A percentile compares a stretch with the other conserved stretches of the same genome.
These are phyloP conservation scores for Phytophthora cactorum DNA, from an alignment of 352 stramenopile species.

Conservation along the genomic window DNA sequence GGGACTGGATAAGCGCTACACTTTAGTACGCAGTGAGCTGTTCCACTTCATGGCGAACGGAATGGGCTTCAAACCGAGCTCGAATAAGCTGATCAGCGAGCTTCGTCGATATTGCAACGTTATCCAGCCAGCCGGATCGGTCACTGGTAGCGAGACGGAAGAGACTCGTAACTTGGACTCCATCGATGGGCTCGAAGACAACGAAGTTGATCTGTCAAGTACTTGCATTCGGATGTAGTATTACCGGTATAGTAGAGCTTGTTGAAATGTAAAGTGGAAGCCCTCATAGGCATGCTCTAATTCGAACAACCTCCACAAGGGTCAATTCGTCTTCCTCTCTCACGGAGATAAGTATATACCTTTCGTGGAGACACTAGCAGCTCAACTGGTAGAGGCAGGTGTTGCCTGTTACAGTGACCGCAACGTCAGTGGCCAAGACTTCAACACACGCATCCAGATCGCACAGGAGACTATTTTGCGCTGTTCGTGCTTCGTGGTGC, in stretches of 20 bases:
- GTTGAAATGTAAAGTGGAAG: too few species aligned
- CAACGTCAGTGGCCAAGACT: slow-evolving; percentile 20
- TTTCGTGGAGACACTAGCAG: slow-evolving; percentile 15
- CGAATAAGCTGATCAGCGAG: slow-evolving; percentile 23
- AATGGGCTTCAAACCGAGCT: slow-evolving; percentile 63
- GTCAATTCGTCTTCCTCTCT: slow-evolving; percentile 25
- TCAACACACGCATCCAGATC: slow-evolving; percentile 24
- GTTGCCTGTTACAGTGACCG: slow-evolving; percentile 23
- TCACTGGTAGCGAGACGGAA: slow-evolving; percentile 9
- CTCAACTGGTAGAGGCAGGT: slow-evolving; percentile 4
- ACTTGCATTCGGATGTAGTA: slow-evolving; percentile 15
- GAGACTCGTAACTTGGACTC: slow-evolving; percentile 20
- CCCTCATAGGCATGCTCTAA: slow-evolving; percentile 28
- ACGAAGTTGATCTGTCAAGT: slow-evolving; percentile 10
- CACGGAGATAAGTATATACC: slow-evolving; percentile 22
- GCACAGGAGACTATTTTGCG: slow-evolving; percentile 69
- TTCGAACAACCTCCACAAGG: slow-evolving; percentile 6
- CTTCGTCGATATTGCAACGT: too few species aligned
- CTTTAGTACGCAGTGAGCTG: slow-evolving; percentile 67
- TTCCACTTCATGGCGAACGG: slow-evolving; percentile 70
- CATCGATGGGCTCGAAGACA: slow-evolving; percentile 24
- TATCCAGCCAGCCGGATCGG: too few species aligned
- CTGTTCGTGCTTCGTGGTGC: slow-evolving; percentile 69
- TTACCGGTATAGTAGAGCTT: too few species aligned
- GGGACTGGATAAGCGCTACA: slow-evolving; percentile 75